Base-by-base conservation (phyloP, 306 rosid genomes). In the Trifolium dubium region DNA sequence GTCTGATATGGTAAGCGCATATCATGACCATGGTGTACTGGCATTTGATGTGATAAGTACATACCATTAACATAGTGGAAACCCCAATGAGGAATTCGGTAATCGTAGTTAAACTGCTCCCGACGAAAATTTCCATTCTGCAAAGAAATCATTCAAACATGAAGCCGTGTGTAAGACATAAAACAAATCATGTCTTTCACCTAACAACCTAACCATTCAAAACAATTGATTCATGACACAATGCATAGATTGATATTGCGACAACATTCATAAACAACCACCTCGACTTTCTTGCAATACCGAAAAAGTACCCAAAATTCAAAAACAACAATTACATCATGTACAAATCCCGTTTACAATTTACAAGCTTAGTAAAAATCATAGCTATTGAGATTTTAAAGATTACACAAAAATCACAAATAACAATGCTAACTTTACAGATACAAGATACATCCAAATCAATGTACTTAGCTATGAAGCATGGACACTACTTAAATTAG, bases 61-160 rank as follows among this genome's bases (percentile, higher is more conserved):
- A 2, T 39, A 4, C 2, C 32, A 35, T 9, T 5, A 39, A 10
- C 15, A 64, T 73, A 17, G 23, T 12, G 29, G 19, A 3, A 18
- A 71, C 18, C 61, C 40, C 40, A 3, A 43, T n/a, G 51, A 72
- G 77, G 82, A 66, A 30, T 23, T 50, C 15, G 56, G 23, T 50
- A 15, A 50, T 11, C 4, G 49, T 43, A 3, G 49, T 43, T 43
- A 10, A 43, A 43, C 47, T 46, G 63, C 28, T 46, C 32, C 46
- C 35, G 69, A 5, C 5, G 74, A 65, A 8, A 56, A 17, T 63
- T 29, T 63, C 64, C 19, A 66, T 4, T 10, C 83, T 79, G 79
- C 66, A 66, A 59, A 73, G 73, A 31, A 67, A 67, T 12, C 12
- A 44, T 73, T 46, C 58, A 58, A 59, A 67, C 71, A 73, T 47